phyloP scores from a whole-genome alignment of 2,329 filamentous ascomycete species.

The Pyrenophora teres region DNA sequence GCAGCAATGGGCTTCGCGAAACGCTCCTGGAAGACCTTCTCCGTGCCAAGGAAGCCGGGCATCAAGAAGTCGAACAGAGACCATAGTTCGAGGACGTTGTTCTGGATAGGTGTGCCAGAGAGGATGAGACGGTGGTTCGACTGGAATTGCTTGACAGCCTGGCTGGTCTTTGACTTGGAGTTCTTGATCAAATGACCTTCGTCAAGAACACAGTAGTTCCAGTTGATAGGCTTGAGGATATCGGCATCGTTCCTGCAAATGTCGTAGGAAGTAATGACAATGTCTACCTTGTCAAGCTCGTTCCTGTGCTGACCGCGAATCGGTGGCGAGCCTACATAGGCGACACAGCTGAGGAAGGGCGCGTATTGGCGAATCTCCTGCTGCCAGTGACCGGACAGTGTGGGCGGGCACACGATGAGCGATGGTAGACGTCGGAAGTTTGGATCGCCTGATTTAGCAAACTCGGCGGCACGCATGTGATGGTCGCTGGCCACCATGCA shows the following conservation, averaged over 20 bases:
- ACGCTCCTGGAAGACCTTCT: constrained; percentile 95
- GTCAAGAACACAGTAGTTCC: constrained; percentile 97
- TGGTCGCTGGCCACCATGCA: constrained; percentile 99
- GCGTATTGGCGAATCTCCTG: constrained; percentile 96
- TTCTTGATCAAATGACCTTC: constrained; percentile 99
- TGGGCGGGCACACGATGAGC: constrained; percentile 93
- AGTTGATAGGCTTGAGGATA: constrained; percentile 77
- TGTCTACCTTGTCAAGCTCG: constrained; percentile 76
- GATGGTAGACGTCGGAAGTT: constrained; percentile 84
- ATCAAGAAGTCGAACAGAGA: constrained; percentile 98
- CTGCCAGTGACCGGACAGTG: constrained; percentile 96
- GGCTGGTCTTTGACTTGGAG: constrained; percentile 91
- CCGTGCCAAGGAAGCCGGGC: constrained; percentile 94
- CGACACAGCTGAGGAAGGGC: constrained; percentile 85
- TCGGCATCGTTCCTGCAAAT: constrained; percentile 97
- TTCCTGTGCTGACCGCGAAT: constrained; percentile 75
- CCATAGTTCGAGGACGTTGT: constrained; percentile 96
- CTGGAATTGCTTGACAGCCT: constrained; percentile 84
- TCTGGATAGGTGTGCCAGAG: constrained; percentile 96
- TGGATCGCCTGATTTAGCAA: constrained; percentile 75
- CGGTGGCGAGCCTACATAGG: constrained; percentile 86
- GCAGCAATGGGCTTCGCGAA: constrained; percentile 95
- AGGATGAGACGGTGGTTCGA: constrained; percentile 96
- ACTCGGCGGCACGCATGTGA: constrained; percentile 89
- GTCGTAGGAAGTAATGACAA: constrained; percentile 97